Percentiles rank a stretch among this genome's conserved stretches.
Evolutionary conservation across 352 stramenopile genomes (phyloP).

Genomic region (Globisporangium iwayamae): DNA sequence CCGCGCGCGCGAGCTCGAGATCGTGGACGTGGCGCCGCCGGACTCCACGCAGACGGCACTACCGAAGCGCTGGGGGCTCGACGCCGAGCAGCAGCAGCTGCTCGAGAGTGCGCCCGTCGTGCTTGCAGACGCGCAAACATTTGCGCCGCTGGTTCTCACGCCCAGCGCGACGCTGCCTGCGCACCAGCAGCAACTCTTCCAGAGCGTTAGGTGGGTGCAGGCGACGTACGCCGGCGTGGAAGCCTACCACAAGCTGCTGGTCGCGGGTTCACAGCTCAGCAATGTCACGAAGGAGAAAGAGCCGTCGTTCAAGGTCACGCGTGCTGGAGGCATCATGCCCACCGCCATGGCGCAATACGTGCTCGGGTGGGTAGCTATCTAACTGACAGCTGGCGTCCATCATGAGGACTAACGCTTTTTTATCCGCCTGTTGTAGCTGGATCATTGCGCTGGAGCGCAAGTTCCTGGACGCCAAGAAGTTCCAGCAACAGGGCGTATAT

Average conservation of each 20-base stretch:
- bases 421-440: constrained; percentile 25
- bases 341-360: constrained; percentile 64
- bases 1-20: constrained; percentile 32
- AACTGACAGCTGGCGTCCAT: not conserved
- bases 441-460: constrained; percentile 61
- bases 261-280: constrained; percentile 5
- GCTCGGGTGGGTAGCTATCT: constrained; percentile 33
- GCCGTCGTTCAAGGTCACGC: constrained; percentile 44
- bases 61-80: constrained; percentile 30
- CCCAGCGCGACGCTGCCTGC: constrained; percentile 16
- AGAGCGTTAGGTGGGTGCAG: constrained; percentile 55
- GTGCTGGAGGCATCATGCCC: constrained; percentile 55
- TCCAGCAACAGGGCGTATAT: constrained; percentile 40
- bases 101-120: constrained; percentile 40
- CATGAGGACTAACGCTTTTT: not conserved
- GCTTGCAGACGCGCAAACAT: constrained; percentile 47
- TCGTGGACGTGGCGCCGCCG: constrained; percentile 34
- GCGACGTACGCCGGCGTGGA: constrained; percentile 65
- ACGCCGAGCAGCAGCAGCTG: constrained; percentile 27
- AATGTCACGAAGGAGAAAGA: constrained; percentile 6
- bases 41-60: constrained; percentile 9
- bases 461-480: constrained; percentile 41
- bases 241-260: constrained; percentile 32
- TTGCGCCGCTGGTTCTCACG: constrained; percentile 37
- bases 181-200: constrained; percentile 30